phyloP scores from a whole-genome alignment of 306 rosid genomes.

The Coriaria nepalensis region DNA sequence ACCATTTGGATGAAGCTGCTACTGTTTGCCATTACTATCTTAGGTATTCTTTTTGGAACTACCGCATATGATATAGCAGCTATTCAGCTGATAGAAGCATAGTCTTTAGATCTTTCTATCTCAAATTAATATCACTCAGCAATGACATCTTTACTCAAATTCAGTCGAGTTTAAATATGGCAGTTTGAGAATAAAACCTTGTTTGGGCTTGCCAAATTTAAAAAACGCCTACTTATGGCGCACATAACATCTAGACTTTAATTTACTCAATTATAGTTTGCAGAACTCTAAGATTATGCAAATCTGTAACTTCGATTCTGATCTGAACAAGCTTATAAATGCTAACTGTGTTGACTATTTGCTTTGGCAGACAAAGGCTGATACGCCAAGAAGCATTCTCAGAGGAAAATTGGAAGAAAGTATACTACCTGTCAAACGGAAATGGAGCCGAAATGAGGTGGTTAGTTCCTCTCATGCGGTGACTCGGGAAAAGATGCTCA shows the following conservation, averaged over 20 bases:
- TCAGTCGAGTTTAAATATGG: no score
- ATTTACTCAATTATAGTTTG: no score
- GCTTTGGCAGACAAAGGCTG: slow-evolving; percentile 70
- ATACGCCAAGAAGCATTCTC: slow-evolving; percentile 62
- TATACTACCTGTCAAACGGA: slow-evolving; percentile 72
- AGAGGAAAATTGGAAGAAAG: slow-evolving; percentile 78
- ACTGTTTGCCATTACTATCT: slow-evolving; percentile 76
- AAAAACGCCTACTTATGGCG: no score
- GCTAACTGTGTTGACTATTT: slow-evolving; percentile 9
- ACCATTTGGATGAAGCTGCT: slow-evolving; percentile 78
- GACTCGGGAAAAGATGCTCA: slow-evolving; percentile 2
- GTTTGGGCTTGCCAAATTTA: no score
- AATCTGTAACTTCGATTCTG: neutral
- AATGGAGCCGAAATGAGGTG: slow-evolving; percentile 89
- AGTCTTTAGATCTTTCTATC: no score
- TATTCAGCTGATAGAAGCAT: neutral
- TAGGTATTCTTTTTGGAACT: slow-evolving; percentile 33
- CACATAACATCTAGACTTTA: no score
- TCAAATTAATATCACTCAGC: no score
- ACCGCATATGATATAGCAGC: neutral
- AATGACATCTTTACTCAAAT: no score
- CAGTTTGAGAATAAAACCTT: no score
- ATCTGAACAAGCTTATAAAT: neutral
- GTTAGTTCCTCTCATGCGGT: slow-evolving; percentile 62
- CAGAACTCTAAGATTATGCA: no score